Evolutionary conservation across 2,329 filamentous ascomycete species (phyloP).

Genomic region (Fusarium austroafricanum): DNA sequence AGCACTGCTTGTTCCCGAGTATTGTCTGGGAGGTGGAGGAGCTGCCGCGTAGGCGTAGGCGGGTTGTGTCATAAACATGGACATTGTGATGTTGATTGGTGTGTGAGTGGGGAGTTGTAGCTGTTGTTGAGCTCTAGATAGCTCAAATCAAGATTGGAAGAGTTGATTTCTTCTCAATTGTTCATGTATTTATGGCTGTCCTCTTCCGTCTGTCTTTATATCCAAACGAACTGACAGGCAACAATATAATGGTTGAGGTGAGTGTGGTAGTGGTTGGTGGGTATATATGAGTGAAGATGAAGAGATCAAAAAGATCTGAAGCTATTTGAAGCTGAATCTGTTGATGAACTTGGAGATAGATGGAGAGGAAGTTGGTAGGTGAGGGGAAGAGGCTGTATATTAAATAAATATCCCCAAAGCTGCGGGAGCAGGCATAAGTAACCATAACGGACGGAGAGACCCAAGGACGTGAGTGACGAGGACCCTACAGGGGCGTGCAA

Average conservation of each 20-base stretch:
- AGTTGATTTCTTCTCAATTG: conserved; percentile 23
- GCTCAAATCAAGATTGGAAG: conserved; percentile 22
- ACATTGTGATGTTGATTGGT: conserved; percentile 46
- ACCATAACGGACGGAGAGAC: conserved; percentile 10
- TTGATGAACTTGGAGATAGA: conserved; percentile 40
- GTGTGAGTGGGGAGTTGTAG: conserved; percentile 13
- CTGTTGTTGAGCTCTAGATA: conserved; percentile 23
- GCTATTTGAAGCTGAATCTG: conserved; percentile 23
- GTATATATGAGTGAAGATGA: conserved; percentile 21
- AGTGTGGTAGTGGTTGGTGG: conserved; percentile 3
- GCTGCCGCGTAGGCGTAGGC: conserved; percentile 50
- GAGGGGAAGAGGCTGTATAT: conserved; percentile 49
- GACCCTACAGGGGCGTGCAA: conserved; percentile 16
- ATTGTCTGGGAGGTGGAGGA: conserved; percentile 68
- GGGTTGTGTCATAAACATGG: conserved; percentile 53
- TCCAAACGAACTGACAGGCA: conserved; percentile 27
- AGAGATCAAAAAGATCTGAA: conserved; percentile 32
- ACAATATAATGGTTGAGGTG: conserved; percentile 20
- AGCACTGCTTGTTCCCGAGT: conserved; percentile 86
- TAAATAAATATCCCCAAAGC: conserved; percentile 50
- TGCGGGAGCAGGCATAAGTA: conserved; percentile 29
- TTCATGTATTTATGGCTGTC: conserved; percentile 24
- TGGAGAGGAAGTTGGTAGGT: conserved; percentile 35
- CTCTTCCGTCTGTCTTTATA: conserved; percentile 33
- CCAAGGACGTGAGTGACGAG: conserved; percentile 37